These are phyloP conservation scores for Zygotorulaspora sp. DNA, from an alignment of 805 yeast genomes.

Conservation along the genomic window DNA sequence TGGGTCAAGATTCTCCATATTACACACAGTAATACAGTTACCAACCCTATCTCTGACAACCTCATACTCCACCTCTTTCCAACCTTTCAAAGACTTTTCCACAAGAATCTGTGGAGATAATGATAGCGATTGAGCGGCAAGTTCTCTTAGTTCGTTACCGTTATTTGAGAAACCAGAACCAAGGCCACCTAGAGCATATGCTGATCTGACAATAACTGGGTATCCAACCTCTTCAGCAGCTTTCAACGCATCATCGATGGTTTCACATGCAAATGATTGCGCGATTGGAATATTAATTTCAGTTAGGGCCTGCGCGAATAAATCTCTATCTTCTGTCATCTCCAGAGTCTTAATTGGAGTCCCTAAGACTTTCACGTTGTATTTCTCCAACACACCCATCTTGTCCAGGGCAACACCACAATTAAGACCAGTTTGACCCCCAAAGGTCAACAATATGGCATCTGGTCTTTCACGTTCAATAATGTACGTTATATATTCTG, in stretches of 20 bases:
- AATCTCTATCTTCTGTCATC: slow-evolving; percentile 95
- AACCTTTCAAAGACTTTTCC: slow-evolving; percentile 95
- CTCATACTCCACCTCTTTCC: slow-evolving; percentile 99
- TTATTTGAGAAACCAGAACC: slow-evolving; percentile 96
- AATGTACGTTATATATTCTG: slow-evolving; percentile 92
- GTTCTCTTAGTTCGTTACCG: slow-evolving; percentile 74
- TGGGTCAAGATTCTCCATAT: slow-evolving; percentile 99
- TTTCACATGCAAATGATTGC: slow-evolving; percentile 91
- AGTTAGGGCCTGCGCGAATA: slow-evolving; percentile 90
- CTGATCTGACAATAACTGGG: slow-evolving; percentile 96
- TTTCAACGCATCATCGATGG: slow-evolving; percentile 84
- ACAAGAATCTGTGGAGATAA: slow-evolving; percentile 93
- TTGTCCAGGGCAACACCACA: slow-evolving; percentile 93
- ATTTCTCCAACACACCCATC: slow-evolving; percentile 88
- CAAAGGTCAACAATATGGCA: slow-evolving; percentile 92
- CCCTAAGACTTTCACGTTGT: slow-evolving; percentile 91
- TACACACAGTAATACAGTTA: slow-evolving; percentile 97
- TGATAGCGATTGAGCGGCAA: slow-evolving; percentile 84
- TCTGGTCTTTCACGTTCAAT: slow-evolving; percentile 96
- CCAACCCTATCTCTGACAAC: slow-evolving; percentile 95
- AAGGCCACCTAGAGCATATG: slow-evolving; percentile 94
- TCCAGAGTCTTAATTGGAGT: slow-evolving; percentile 95
- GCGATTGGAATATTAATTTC: slow-evolving; percentile 97
- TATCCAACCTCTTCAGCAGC: slow-evolving; percentile 89
- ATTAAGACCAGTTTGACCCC: slow-evolving; percentile 97